Conservation (phyloP, 805 yeast species). For the Candida arabinofermentans region DNA sequence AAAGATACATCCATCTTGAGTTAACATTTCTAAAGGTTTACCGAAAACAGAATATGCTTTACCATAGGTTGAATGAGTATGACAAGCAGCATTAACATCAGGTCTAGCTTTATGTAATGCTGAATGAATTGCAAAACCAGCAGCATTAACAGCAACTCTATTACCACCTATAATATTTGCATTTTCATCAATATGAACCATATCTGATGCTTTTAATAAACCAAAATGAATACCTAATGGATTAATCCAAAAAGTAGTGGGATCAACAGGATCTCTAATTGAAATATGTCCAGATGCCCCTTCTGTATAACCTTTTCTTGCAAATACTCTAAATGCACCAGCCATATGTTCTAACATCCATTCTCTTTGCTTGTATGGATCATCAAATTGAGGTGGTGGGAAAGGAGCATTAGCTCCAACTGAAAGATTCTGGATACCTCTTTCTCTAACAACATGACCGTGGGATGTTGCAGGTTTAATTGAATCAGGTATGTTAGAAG, state of each 20-base stretch:
- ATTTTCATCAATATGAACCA: conserved; percentile 60
- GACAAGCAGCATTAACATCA: conserved; percentile 69
- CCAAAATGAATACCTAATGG: conserved; percentile 80
- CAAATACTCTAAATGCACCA: conserved; percentile 78
- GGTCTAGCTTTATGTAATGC: conserved; percentile 66
- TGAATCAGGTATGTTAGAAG: conserved; percentile 18
- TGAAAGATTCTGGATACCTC: conserved; percentile 59
- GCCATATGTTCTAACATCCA: conserved; percentile 74
- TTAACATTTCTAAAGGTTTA: conserved; percentile 68
- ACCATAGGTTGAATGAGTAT: conserved; percentile 62
- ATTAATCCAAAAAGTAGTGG: conserved; percentile 84
- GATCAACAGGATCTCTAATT: conserved; percentile 76
- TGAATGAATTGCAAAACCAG: conserved; percentile 69
- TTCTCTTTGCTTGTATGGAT: conserved; percentile 45
- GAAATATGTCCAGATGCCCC: conserved; percentile 88
- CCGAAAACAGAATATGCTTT: conserved; percentile 65
- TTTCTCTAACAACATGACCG: conserved; percentile 38
- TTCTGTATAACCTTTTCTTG: conserved; percentile 70
- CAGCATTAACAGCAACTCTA: conserved; percentile 48
- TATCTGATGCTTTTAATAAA: conserved; percentile 52
- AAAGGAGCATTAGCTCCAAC: conserved; percentile 49
- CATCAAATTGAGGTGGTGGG: conserved; percentile 48
- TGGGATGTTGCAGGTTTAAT: conserved; percentile 33
- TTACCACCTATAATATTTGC: conserved; percentile 64
- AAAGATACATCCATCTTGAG: conserved; percentile 71